phyloP scores from a whole-genome alignment of 2,329 filamentous ascomycete species.

The Microdochium trichocladiopsis region DNA sequence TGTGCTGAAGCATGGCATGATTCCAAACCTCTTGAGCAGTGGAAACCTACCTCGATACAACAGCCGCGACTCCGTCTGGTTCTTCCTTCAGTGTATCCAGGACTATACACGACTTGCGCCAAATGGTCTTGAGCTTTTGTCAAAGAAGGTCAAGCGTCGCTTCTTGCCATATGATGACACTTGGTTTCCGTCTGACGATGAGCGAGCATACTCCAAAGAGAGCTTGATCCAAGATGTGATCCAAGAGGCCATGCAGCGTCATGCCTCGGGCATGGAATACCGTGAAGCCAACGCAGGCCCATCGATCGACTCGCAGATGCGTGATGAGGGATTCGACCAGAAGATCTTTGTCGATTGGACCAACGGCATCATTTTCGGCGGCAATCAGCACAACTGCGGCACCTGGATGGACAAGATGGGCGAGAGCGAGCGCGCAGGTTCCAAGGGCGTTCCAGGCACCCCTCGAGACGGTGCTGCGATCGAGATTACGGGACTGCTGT shows the following conservation, averaged over 20 bases:
- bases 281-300: conserved; percentile 91
- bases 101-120: conserved; percentile 83
- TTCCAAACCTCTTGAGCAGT: conserved; percentile 85
- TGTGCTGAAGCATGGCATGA: conserved; percentile 96
- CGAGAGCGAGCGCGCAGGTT: conserved; percentile 85
- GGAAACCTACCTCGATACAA: conserved; percentile 89
- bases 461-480: conserved; percentile 91
- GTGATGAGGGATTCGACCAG: conserved; percentile 83
- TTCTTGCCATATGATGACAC: conserved; percentile 95
- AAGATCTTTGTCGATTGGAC: conserved; percentile 87
- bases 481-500: conserved; percentile 89
- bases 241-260: conserved; percentile 87
- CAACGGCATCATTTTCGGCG: conserved; percentile 86
- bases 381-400: conserved; percentile 90
- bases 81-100: conserved; percentile 92
- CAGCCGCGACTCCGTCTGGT: conserved; percentile 94
- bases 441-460: conserved; percentile 91
- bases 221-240: conserved; percentile 85
- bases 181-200: conserved; percentile 79
- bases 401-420: conserved; percentile 99
- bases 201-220: conserved; percentile 75
- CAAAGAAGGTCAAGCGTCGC: conserved; percentile 71
- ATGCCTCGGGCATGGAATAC: conserved; percentile 86
- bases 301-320: conserved; percentile 88
- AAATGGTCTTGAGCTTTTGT: conserved; percentile 64